Base-by-base conservation (phyloP, 805 yeast genomes). In the Kodamaea jinghongensis region DNA sequence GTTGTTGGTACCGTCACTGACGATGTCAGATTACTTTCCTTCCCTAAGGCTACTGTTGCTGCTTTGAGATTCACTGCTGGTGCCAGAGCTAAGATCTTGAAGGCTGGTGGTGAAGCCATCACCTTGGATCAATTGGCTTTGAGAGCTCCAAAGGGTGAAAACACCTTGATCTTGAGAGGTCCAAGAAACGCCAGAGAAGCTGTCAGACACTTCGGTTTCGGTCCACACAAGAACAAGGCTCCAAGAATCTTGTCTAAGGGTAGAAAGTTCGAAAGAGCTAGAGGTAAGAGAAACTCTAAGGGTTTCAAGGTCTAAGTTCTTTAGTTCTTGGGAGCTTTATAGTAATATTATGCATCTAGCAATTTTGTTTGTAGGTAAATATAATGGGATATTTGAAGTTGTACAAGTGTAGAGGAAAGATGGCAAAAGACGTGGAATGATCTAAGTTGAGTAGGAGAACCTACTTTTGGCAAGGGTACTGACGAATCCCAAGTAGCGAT, bases 221-320 rank as follows among this genome's bases (percentile, higher is more conserved):
- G 99, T 79, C 99, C 99, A 69, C 99, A 93, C 95, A 88, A 88
- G 83, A 77, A 81, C 79, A 93, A 93, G 88, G 98, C 98, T 67
- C 99, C 99, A 78, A 89, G 95, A 81, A 83, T 93, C 75, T 65
- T 75, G 67, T 91, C 98, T 52, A 89, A 79, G 74, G 99, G 99
- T 75, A 93, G 98, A 85, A 93, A 93, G 81, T 93, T 93, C 84
- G 99, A 93, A 84, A 89, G 93, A 78, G 99, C 97, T 67, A 93
- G 99, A 87, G 99, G 99, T 84, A 95, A 85, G 77, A 83, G 99
- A 81, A 84, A 80, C 74, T 90, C 98, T 60, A 89, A 95, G 84
- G 99, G 96, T 81, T 93, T 93, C 99, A 93, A 93, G 86, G 99
- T 93, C 78, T 93, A 91, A 88, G 58, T 51, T 48, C 43, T 42